These are phyloP conservation scores for Aquilaria sinensis DNA, from an alignment of 345 rosid genomes.

Conservation along the genomic window DNA sequence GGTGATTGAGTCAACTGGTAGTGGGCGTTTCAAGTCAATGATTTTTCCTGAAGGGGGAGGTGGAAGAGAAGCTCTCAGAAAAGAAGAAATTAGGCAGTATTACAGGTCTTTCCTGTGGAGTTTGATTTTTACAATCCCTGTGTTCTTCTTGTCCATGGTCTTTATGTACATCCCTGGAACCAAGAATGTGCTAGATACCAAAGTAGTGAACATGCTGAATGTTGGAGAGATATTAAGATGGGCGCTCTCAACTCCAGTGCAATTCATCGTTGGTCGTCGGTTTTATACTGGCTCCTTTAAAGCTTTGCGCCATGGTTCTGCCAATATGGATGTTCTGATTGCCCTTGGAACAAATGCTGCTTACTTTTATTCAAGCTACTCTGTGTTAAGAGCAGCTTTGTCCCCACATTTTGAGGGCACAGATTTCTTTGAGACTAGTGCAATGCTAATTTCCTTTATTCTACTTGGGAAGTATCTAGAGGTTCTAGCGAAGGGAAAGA, in stretches of 20 bases:
- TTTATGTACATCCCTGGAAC: slow-evolving; percentile 76
- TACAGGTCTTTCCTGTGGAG: slow-evolving; percentile 72
- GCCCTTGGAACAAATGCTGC: slow-evolving; percentile 91
- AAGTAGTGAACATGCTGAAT: slow-evolving; percentile 71
- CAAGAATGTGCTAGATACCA: slow-evolving; percentile 46
- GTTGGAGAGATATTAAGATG: slow-evolving; percentile 65
- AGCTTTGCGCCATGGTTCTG: slow-evolving; percentile 75
- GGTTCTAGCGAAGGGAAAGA: slow-evolving; percentile 80
- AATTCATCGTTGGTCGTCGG: slow-evolving; percentile 76
- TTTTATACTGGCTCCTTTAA: slow-evolving; percentile 76
- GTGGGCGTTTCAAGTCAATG: slow-evolving; percentile 51
- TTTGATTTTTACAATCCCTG: slow-evolving; percentile 77
- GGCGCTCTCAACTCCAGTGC: slow-evolving; percentile 74
- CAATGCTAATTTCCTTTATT: slow-evolving; percentile 91
- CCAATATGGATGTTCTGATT: slow-evolving; percentile 95
- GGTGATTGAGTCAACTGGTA: slow-evolving; percentile 78
- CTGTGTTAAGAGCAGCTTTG: slow-evolving; percentile 69
- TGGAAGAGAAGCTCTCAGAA: slow-evolving; percentile 51
- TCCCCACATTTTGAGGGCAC: slow-evolving; percentile 52
- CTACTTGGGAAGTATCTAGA: slow-evolving; percentile 90
- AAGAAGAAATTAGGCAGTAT: slow-evolving; percentile 61
- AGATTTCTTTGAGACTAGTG: slow-evolving; percentile 93
- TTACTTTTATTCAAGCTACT: slow-evolving; percentile 79
- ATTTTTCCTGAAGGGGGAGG: slow-evolving; percentile 59
- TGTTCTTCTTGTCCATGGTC: slow-evolving; percentile 76